These are phyloP conservation scores for Cylindrodendrum hubeiense DNA, from an alignment of 2,329 filamentous ascomycete species.

Conservation along the genomic window DNA sequence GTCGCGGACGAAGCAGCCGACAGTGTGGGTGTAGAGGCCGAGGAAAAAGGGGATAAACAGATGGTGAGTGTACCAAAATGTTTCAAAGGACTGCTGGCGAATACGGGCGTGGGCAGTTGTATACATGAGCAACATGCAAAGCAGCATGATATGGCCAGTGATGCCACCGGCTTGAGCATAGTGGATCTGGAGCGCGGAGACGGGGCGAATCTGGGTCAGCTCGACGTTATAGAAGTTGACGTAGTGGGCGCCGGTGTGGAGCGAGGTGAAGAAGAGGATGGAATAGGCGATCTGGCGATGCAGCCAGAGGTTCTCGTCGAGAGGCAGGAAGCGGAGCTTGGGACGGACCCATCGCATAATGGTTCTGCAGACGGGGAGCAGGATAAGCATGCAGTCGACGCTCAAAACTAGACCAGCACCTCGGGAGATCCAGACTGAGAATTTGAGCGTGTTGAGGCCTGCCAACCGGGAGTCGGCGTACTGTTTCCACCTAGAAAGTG, in stretches of 20 bases:
- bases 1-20: slow-evolving; percentile 96
- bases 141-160: slow-evolving; percentile 95
- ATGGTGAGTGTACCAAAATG: slow-evolving; percentile 99
- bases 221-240: slow-evolving; percentile 99
- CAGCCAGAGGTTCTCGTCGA: slow-evolving; percentile 98
- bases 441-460: slow-evolving; percentile 83
- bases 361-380: slow-evolving; percentile 95
- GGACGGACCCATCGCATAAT: slow-evolving; percentile 87
- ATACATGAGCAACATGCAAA: slow-evolving; percentile 99
- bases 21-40: slow-evolving; percentile 94
- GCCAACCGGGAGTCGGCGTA: slow-evolving; percentile 74
- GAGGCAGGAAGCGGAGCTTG: slow-evolving; percentile 86
- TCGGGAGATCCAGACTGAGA: slow-evolving; percentile 95
- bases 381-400: slow-evolving; percentile 87
- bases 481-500: slow-evolving; percentile 79
- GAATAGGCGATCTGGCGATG: slow-evolving; percentile 95
- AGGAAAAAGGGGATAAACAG: slow-evolving; percentile 97
- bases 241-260: slow-evolving; percentile 87
- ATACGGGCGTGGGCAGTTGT: slow-evolving; percentile 95
- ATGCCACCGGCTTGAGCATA: slow-evolving; percentile 91
- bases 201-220: slow-evolving; percentile 81
- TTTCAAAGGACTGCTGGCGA: slow-evolving; percentile 96
- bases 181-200: slow-evolving; percentile 89
- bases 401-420: slow-evolving; percentile 89
- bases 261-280: slow-evolving; percentile 82